These are phyloP conservation scores for Coemansia sp. DNA, from an alignment of 192 early-diverging fungal genomes.

Conservation along the genomic window DNA sequence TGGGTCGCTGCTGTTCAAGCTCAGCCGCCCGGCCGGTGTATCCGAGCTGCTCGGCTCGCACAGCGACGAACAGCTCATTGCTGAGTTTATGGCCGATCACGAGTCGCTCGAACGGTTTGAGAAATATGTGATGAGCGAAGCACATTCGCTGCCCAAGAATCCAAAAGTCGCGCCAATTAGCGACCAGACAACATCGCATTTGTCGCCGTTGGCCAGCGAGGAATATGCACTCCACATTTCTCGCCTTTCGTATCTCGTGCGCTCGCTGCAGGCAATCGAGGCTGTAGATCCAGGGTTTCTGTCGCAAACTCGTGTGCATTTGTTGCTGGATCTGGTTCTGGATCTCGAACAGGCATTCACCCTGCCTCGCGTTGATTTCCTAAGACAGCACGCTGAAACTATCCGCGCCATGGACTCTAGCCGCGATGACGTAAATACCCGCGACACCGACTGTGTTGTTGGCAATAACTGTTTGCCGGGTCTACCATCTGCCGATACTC, in stretches of 20 bases:
- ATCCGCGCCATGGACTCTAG: slow-evolving; percentile 24
- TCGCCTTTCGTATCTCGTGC: slow-evolving; percentile 29
- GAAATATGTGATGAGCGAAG: slow-evolving; percentile 24
- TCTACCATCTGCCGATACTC: slow-evolving; percentile 1
- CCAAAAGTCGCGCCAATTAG: slow-evolving; percentile 17
- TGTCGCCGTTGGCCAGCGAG: slow-evolving; percentile 39
- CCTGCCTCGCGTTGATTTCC: slow-evolving; percentile 38
- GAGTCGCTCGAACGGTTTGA: slow-evolving; percentile 21
- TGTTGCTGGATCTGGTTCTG: slow-evolving; percentile 41
- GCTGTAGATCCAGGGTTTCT: slow-evolving; percentile 37
- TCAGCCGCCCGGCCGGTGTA: slow-evolving; percentile 17
- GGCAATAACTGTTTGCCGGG: slow-evolving; percentile 9
- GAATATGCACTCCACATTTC: slow-evolving; percentile 40
- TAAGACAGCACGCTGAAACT: slow-evolving; percentile 33
- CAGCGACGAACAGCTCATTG: slow-evolving; percentile 17
- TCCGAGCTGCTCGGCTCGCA: slow-evolving; percentile 30
- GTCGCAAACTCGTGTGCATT: slow-evolving; percentile 26
- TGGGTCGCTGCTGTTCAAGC: slow-evolving; percentile 19
- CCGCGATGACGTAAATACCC: neutral
- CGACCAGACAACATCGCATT: slow-evolving; percentile 27
- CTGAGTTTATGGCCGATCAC: slow-evolving; percentile 33
- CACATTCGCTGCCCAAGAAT: slow-evolving; percentile 17
- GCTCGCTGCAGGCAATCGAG: slow-evolving; percentile 39
- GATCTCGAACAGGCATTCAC: slow-evolving; percentile 34
- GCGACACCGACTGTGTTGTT: slow-evolving; percentile 21